Conservation (phyloP, 2,329 filamentous ascomycete genomes). For the Berkeleyomyces rouxiae region DNA sequence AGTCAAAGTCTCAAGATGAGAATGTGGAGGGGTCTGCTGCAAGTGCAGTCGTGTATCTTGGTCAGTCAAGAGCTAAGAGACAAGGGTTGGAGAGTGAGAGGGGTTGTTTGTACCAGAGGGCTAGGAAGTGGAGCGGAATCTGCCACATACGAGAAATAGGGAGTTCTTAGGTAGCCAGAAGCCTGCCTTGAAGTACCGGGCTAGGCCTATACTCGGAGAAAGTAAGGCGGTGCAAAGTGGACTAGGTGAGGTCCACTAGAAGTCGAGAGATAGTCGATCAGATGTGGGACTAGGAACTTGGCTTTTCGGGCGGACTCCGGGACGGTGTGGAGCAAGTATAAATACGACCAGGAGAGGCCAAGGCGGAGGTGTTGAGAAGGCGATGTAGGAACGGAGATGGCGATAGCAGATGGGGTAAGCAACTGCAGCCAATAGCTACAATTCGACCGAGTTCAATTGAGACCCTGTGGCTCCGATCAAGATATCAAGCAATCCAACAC, state of each 20-base stretch:
- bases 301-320: not conserved
- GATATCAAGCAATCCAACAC: not conserved
- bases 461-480: not conserved
- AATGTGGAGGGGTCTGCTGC: not conserved
- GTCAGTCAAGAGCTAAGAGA: not conserved
- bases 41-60: not conserved
- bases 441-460: not conserved
- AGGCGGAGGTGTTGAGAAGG: not conserved
- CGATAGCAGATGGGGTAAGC: no score
- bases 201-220: not conserved
- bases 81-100: not conserved
- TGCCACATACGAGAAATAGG: not conserved
- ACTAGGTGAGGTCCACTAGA: not conserved
- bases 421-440: no score
- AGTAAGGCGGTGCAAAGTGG: not conserved
- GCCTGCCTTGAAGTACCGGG: not conserved
- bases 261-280: not conserved
- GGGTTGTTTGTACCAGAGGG: not conserved
- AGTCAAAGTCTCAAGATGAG: constrained; percentile 13
- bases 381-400: not conserved
- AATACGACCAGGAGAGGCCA: no score
- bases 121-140: not conserved
- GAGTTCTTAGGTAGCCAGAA: not conserved
- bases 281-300: not conserved
- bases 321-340: no score